A percentile compares a stretch with the other conserved stretches of the same genome.
These are phyloP conservation scores for Pterocarpus santalinus DNA, from an alignment of 306 rosid species.

Conservation along the genomic window DNA sequence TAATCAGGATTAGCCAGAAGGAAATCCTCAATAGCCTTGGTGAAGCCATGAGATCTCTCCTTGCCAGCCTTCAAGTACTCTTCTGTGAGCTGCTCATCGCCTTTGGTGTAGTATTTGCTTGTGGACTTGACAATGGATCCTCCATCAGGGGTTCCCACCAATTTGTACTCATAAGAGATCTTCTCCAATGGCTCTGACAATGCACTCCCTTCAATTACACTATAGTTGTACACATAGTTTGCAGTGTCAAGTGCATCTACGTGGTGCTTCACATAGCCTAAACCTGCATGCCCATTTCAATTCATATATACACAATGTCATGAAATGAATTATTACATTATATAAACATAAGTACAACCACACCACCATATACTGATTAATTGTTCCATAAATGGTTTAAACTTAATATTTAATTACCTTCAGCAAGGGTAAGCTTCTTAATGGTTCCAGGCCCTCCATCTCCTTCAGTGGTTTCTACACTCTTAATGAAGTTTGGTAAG, in stretches of 20 bases:
- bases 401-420: too few relatives aligned
- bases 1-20: slow-evolving; percentile 55
- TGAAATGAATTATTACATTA: background rate
- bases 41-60: slow-evolving; percentile 49
- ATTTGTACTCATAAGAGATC: slow-evolving; percentile 49
- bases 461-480: too few relatives aligned
- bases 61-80: slow-evolving; percentile 53
- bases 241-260: slow-evolving; percentile 52
- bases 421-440: too few relatives aligned
- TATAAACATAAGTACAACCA: background rate
- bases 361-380: slow-evolving; percentile 7
- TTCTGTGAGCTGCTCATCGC: slow-evolving; percentile 38
- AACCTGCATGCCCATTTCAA: slow-evolving; percentile 38
- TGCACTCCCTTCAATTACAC: slow-evolving; percentile 55
- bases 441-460: too few relatives aligned
- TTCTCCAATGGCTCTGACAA: slow-evolving; percentile 55
- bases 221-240: slow-evolving; percentile 51
- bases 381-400: too few relatives aligned
- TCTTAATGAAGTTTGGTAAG: too few relatives aligned
- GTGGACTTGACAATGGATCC: slow-evolving; percentile 56
- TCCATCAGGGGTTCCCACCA: slow-evolving; percentile 46
- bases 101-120: slow-evolving; percentile 54
- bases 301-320: background rate
- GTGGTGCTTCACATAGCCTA: slow-evolving; percentile 54
- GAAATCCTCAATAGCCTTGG: slow-evolving; percentile 61